Percentiles rank a stretch among this genome's conserved stretches.
phyloP scores from a whole-genome alignment of 78 protist genomes.

The Speleostelium caveatum region DNA sequence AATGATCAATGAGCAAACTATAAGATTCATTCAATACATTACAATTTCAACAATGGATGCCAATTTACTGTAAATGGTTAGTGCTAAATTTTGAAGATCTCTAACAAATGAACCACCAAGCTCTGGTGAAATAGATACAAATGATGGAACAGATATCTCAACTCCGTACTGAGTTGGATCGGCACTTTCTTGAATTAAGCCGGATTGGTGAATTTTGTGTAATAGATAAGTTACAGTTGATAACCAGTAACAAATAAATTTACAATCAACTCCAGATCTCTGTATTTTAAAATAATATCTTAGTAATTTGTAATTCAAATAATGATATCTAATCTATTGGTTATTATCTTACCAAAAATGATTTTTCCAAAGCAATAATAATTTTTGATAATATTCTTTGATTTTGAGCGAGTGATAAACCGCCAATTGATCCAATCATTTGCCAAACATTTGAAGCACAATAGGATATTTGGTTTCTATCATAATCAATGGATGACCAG shows the following conservation, averaged over 20 bases:
- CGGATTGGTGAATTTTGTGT: constrained; percentile 54
- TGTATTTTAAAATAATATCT: too few relatives aligned
- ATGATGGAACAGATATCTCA: constrained; percentile 26
- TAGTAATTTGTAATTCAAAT: not conserved
- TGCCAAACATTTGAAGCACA: constrained; percentile 64
- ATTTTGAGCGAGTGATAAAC: constrained; percentile 23
- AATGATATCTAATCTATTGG: not conserved
- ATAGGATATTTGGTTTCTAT: constrained; percentile 43
- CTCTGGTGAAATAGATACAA: constrained; percentile 41
- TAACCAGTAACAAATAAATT: constrained; percentile 69
- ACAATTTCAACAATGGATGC: constrained; percentile 39
- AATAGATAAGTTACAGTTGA: constrained; percentile 41
- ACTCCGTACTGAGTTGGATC: constrained; percentile 56
- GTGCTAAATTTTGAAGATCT: constrained; percentile 37
- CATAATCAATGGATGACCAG: constrained; percentile 65
- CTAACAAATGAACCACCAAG: constrained; percentile 62
- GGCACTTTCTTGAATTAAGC: constrained; percentile 14
- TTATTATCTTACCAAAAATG: not conserved
- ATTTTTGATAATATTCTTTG: constrained; percentile 37
- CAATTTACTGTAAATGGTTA: constrained; percentile 41
- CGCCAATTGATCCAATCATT: constrained; percentile 49
- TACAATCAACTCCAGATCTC: constrained; percentile 75
- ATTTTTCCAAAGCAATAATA: constrained; percentile 2
- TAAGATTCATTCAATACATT: constrained; percentile 5
- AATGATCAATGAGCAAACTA: not conserved